Base-by-base conservation (phyloP, 805 yeast genomes). In the Pichia phayaonensis region DNA sequence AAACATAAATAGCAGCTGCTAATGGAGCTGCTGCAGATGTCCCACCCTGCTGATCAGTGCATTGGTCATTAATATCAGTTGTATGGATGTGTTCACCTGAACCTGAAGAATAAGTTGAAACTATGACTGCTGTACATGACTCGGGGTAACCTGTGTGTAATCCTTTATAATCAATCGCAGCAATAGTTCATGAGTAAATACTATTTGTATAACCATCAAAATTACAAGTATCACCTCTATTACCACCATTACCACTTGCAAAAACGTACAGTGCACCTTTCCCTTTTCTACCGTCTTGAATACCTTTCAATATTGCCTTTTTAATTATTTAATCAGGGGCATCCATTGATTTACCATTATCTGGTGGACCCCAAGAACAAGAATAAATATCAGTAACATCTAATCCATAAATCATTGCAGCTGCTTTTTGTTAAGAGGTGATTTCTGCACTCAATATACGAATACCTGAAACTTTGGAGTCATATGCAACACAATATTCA, bases 21-120 rank as follows among this genome's bases (percentile, higher is more conserved):
- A 94, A 74, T 0, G 99, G 99, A 0, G 99, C 99, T 16, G 99
- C 97, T 0, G 99, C 99, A 22, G 98, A 92, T 0, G 99, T 94
- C 21, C 99, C 99, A 12, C 97, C 97, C 65, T 94, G 99, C 24
- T 59, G 66, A 39, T 75, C 75, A 2, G 95, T 72, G 66, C 99
- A 94, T 57, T 71, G 67, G 8, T 76, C 75, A 46, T 81, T 73
- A 42, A 87, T 75, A 63, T 87, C 96, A 2, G 97, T 86, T 8
- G 98, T 86, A 62, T 86, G 90, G 51, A 94, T 92, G 61, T 81
- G 85, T 62, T 88, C 96, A 36, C 87, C 86, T 3, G 90, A 81
- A 1, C 97, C 97, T 2, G 97, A 87, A 4, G 95, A 84, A 62
- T 90, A 94, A 0, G 98, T 90, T 1, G 88, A 95, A 20, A 85